Evolutionary conservation across 1,284 basidiomycete genomes (phyloP), one percentile per base, ranked within the genome.

Genomic region (Termitomyces sp.): DNA sequence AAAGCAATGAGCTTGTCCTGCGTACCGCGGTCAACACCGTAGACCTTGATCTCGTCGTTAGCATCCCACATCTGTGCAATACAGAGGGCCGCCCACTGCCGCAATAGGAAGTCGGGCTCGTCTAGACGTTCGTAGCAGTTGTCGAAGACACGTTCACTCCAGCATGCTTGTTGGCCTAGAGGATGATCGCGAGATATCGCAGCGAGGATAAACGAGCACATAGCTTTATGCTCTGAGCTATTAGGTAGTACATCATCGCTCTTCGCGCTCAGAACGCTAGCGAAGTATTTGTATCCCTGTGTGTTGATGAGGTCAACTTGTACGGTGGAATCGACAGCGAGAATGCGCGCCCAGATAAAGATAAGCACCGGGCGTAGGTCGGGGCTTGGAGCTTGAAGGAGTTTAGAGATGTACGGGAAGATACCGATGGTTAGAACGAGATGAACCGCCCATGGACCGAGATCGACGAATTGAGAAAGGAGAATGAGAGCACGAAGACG

Each of bases 361-460:
- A 99, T 98, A 31, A 99, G 79, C n/a, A 99, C 95, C 0, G 97
- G 96, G 50, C 94, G 90, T 30, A 99, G 82, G 66, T 99, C 96
- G 59, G 90, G 88, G 0, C 94, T 93, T 0, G 95, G 94, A 0
- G 94, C 94, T 71, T 97, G 95, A 2, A 99, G 80, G 5, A 99
- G 82, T 66, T 97, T 96, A 59, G 94, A 93, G 44, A 98, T 98
- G 68, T 99, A 99, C 1, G 97, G 97, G 75, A 98, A 99, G 66
- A 99, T 98, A 19, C 96, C 96, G 65, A 99, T 98, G n/a, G 92
- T 92, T 36, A 99, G 80, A 6, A 97, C 94, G 38, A 98, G 84
- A 62, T 98, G 92, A 54, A 99, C 97, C 0, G 97, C 96, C 95
- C 96, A 99, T 5, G 96, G 95, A 0, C 96, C 96, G 2, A 99